A percentile compares a stretch with the other conserved stretches of the same genome.
These are phyloP conservation scores for Rhinocladiella mackenziei DNA, from an alignment of 2,329 filamentous ascomycete genomes.

Conservation along the genomic window DNA sequence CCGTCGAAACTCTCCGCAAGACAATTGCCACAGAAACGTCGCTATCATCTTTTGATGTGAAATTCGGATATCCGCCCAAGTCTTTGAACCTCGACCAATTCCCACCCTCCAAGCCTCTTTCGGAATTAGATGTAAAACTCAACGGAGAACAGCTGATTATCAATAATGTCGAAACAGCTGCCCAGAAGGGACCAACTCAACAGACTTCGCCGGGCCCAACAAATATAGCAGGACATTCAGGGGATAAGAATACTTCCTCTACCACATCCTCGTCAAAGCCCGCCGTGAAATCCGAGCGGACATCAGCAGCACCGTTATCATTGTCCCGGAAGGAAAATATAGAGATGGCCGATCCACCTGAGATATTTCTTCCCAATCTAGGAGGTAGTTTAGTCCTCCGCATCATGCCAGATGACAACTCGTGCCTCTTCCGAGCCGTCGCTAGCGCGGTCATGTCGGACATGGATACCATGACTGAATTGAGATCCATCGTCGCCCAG, in stretches of 20 bases:
- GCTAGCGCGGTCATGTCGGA: constrained; percentile 70
- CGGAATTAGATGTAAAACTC: constrained; percentile 57
- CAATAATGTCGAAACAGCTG: constrained; percentile 44
- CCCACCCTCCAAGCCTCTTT: constrained; percentile 48
- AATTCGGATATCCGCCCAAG: constrained; percentile 79
- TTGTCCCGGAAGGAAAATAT: constrained; percentile 43
- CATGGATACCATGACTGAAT: constrained; percentile 64
- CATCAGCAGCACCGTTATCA: constrained; percentile 29
- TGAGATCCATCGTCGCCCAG: constrained; percentile 73
- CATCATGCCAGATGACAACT: constrained; percentile 96
- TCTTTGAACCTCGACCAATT: constrained; percentile 58
- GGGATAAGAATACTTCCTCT: constrained; percentile 2
- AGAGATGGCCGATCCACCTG: constrained; percentile 56
- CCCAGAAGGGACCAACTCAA: constrained; percentile 1
- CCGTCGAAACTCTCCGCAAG: constrained; percentile 39
- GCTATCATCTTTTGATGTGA: constrained; percentile 66
- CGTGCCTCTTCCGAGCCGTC: constrained; percentile 87
- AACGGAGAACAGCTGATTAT: constrained; percentile 68
- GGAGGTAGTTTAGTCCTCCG: constrained; percentile 65
- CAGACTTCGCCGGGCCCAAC: constrained; percentile 4
- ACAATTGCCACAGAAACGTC: constrained; percentile 57
- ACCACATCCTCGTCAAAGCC: too few relatives aligned
- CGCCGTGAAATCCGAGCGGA: too few relatives aligned
- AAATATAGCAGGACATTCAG: constrained; percentile 11
- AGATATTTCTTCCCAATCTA: constrained; percentile 55